Evolutionary conservation across 2,329 filamentous ascomycete species (phyloP), one percentile per base, ranked within the genome.

Genomic region (Diaporthe capsici): DNA sequence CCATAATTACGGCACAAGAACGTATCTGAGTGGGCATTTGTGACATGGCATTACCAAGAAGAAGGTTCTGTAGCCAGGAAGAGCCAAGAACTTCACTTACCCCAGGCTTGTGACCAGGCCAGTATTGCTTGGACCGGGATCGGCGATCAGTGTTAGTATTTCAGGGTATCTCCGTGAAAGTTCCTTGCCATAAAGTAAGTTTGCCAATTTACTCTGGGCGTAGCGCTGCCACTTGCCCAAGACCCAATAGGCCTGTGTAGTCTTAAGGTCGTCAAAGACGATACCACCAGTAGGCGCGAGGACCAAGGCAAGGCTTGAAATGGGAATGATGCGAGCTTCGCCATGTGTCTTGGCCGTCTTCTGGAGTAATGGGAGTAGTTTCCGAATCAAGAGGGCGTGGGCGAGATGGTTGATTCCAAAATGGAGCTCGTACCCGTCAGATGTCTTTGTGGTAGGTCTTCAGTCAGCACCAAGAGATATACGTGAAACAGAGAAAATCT

Each of bases 381-480:
- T 68, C 39, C 82, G 81, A 31, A 81, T 82, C 2, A 87, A 79
- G 2, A 85, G 81, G 6, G 87, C 86, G 68, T 88, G 87, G 6
- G 87, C 87, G 47, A 89, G 78, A 78, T 89, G 86, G 73, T 90
- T 90, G 2, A 84, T 86, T 0, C 84, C 87, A 73, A 89, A 88
- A 74, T 88, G 85, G 6, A 85, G 78, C 78, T 90, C 88, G 75
- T 87, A 89, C 12, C 87, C 87, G 28, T 89, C 85, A n/a, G 80
- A 78, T 5, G 86, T 87, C 9, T 60, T 53, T 28, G 17, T n/a
- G n/a, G 71, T 6, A n/a, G 72, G 58, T 12, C 49, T 42, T 10
- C 0, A n/a, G 17, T 70, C 31, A 70, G 65, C 34, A 70, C 15
- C 7, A 22, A 28, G 51, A 55, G 5, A 31, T 3, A 55, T 13